phyloP scores from a whole-genome alignment of 1,284 basidiomycete species.

The Coniferiporia weirii region DNA sequence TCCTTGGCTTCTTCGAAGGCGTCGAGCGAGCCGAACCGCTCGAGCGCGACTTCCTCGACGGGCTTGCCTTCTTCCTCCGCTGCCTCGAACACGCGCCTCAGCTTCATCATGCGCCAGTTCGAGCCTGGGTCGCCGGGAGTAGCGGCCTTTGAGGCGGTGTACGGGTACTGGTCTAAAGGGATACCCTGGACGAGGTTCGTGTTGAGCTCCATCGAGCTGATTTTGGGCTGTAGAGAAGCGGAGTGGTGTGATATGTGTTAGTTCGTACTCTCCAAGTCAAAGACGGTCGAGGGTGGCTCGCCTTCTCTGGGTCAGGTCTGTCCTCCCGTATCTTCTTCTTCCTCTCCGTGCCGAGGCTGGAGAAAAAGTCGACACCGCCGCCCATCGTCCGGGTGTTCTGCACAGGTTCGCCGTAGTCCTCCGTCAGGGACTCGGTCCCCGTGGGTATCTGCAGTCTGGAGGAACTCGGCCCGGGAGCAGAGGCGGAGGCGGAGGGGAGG shows the following conservation, averaged over 20 bases:
- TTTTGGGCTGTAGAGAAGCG: slow-evolving; percentile 41
- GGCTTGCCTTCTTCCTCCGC: slow-evolving; percentile 78
- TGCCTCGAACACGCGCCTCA: slow-evolving; percentile 83
- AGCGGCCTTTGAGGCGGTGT: slow-evolving; percentile 44
- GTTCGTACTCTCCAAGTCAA: not conserved
- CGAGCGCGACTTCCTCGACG: slow-evolving; percentile 81
- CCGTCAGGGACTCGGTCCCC: slow-evolving; percentile 53
- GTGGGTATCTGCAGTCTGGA: slow-evolving; percentile 24
- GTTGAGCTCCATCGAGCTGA: slow-evolving; percentile 80
- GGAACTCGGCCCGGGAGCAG: slow-evolving; percentile 25
- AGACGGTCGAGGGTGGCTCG: slow-evolving; percentile 24
- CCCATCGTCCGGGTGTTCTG: slow-evolving; percentile 41
- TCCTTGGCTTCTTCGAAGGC: slow-evolving; percentile 87
- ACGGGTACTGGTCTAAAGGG: slow-evolving; percentile 49
- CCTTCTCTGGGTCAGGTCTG: slow-evolving; percentile 69
- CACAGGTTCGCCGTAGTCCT: slow-evolving; percentile 64
- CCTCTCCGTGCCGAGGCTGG: slow-evolving; percentile 70
- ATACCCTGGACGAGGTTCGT: slow-evolving; percentile 62
- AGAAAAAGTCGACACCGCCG: slow-evolving; percentile 80
- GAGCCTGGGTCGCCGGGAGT: slow-evolving; percentile 88
- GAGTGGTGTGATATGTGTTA: slow-evolving; percentile 10
- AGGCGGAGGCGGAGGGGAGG: slow-evolving; percentile 27
- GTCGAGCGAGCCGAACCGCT: slow-evolving; percentile 80
- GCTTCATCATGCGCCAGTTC: slow-evolving; percentile 97
- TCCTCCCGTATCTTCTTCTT: slow-evolving; percentile 62